Conservation (phyloP, 179 eudicot species). For the Spergularia azorica region DNA sequence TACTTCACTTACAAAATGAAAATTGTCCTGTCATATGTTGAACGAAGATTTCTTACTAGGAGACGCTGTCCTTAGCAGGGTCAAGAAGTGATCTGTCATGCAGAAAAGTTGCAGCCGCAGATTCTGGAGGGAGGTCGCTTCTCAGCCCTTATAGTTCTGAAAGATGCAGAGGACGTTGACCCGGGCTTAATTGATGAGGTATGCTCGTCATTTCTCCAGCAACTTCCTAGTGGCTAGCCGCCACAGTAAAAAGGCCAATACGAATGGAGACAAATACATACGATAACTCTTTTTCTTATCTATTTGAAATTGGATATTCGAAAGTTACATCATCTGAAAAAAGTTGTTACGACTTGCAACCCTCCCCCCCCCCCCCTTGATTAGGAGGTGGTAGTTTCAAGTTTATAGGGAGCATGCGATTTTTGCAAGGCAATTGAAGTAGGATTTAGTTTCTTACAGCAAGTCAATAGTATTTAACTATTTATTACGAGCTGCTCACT, state of each 20-base stretch:
- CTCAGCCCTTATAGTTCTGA: conserved; percentile 25
- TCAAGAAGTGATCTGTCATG: conserved; percentile 15
- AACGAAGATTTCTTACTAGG: neutral
- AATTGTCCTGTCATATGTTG: neutral
- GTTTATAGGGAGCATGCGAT: neutral
- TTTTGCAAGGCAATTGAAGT: neutral
- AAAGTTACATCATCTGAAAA: neutral
- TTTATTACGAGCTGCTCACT: neutral
- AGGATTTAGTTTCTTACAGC: neutral
- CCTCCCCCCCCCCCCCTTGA: neutral
- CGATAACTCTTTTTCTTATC: neutral
- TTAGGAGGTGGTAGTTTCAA: conserved; percentile 6
- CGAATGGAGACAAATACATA: neutral
- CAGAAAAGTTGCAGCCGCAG: conserved; percentile 21
- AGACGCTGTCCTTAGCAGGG: conserved; percentile 1
- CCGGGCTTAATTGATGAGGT: conserved; percentile 32
- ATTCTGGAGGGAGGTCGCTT: conserved; percentile 25
- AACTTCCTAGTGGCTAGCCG: neutral
- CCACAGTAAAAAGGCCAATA: neutral
- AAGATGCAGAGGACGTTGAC: conserved; percentile 30
- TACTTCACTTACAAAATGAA: neutral
- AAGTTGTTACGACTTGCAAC: neutral
- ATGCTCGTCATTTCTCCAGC: conserved; percentile 6
- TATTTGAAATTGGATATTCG: neutral
- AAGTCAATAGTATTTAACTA: too few relatives aligned